Conservation (phyloP, 352 stramenopile genomes). For the Achlya hypogyna region DNA sequence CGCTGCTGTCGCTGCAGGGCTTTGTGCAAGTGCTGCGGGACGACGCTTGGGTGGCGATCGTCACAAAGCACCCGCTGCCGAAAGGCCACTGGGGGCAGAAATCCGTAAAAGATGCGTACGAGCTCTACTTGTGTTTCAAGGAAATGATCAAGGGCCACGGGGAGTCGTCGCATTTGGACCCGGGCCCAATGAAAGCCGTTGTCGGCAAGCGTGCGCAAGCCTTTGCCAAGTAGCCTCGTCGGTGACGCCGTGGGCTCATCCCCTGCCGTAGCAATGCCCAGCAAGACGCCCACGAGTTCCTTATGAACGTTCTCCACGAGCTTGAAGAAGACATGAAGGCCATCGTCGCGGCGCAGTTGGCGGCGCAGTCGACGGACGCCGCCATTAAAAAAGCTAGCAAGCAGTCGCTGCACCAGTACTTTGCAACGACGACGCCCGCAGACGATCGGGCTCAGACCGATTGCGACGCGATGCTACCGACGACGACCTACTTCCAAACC, state of each 20-base stretch:
- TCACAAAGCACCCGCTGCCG: background rate
- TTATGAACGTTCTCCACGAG: conserved; percentile 73
- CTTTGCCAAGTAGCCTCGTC: conserved; percentile 56
- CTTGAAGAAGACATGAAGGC: conserved; percentile 59
- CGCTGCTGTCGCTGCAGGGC: conserved; percentile 53
- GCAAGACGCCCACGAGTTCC: conserved; percentile 82
- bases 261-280: conserved; percentile 49
- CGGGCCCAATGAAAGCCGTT: conserved; percentile 61
- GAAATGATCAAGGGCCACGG: conserved; percentile 10
- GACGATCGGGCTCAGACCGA: conserved; percentile 24
- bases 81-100: conserved; percentile 1
- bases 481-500: conserved; percentile 67
- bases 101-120: background rate
- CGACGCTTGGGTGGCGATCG: conserved; percentile 9
- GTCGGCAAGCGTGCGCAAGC: conserved; percentile 71
- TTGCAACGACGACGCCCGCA: background rate
- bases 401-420: conserved; percentile 10
- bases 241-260: conserved; percentile 15
- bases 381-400: conserved; percentile 2
- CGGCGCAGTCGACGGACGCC: background rate
- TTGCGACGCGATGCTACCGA: conserved; percentile 30
- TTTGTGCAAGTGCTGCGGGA: conserved; percentile 27
- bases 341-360: background rate
- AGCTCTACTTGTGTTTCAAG: conserved; percentile 4
- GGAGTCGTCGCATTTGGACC: conserved; percentile 27